Percentiles rank a stretch among this genome's conserved stretches.
Conservation (phyloP, 2,329 filamentous ascomycete genomes). For the Tricladium varicosporioides region DNA sequence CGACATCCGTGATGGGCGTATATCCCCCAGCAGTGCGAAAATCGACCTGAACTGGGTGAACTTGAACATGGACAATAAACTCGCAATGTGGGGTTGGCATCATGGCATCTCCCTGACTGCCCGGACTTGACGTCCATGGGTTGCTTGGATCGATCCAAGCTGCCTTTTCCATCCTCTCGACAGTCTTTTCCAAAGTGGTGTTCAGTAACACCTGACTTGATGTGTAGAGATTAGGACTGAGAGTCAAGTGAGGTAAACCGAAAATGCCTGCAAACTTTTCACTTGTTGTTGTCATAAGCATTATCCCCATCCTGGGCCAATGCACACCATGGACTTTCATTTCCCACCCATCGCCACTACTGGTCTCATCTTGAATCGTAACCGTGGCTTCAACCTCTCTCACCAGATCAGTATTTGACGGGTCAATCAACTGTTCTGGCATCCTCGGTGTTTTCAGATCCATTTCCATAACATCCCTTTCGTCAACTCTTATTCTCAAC, state of each 20-base stretch:
- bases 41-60: slow-evolving; percentile 43
- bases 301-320: slow-evolving; percentile 75
- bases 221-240: slow-evolving; percentile 52
- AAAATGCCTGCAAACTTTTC: slow-evolving; percentile 94
- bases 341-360: slow-evolving; percentile 72
- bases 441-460: not conserved
- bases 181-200: slow-evolving; percentile 64
- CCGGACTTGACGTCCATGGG: slow-evolving; percentile 74
- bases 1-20: slow-evolving; percentile 36
- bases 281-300: slow-evolving; percentile 84
- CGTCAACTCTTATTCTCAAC: slow-evolving; percentile 66
- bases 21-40: slow-evolving; percentile 32
- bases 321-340: slow-evolving; percentile 81
- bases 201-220: slow-evolving; percentile 67
- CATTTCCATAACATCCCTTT: slow-evolving; percentile 32
- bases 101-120: slow-evolving; percentile 56
- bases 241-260: slow-evolving; percentile 77
- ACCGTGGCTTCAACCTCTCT: slow-evolving; percentile 70
- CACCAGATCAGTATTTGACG: slow-evolving; percentile 43
- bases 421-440: slow-evolving; percentile 6
- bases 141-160: slow-evolving; percentile 57
- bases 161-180: slow-evolving; percentile 61
- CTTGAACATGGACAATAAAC: slow-evolving; percentile 81
- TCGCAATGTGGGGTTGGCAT: slow-evolving; percentile 77
- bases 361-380: slow-evolving; percentile 68